phyloP scores from a whole-genome alignment of 2,329 filamentous ascomycete species.

The Pseudogymnoascus verrucosus region DNA sequence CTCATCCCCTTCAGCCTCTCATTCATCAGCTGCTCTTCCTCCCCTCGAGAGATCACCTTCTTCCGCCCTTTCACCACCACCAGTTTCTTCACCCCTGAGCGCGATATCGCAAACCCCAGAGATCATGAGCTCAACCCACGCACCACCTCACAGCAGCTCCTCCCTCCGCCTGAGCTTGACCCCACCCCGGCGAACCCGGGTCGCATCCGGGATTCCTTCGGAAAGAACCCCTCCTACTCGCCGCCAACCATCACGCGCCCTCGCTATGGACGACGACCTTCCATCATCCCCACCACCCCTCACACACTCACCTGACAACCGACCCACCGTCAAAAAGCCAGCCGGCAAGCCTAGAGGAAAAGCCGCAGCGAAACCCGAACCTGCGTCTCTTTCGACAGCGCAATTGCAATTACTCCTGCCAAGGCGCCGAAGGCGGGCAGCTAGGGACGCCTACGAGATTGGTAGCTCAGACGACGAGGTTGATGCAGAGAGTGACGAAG shows the following conservation, averaged over 20 bases:
- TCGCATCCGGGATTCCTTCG: not conserved
- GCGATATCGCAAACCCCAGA: conserved; percentile 18
- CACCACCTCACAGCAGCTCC: conserved; percentile 27
- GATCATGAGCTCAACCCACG: conserved; percentile 27
- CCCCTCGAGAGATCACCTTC: conserved; percentile 11
- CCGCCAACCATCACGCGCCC: conserved; percentile 17
- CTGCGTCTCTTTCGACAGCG: conserved; percentile 26
- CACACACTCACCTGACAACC: conserved; percentile 56
- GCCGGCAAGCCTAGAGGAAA: conserved; percentile 14
- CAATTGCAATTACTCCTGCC: conserved; percentile 32
- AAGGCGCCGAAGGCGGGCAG: conserved; percentile 23
- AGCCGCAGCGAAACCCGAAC: conserved; percentile 16
- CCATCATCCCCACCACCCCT: conserved; percentile 56
- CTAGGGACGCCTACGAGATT: conserved; percentile 30
- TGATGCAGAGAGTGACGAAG: conserved; percentile 45
- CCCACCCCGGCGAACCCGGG: not conserved
- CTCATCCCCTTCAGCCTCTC: conserved; percentile 23
- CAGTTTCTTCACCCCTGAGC: conserved; percentile 9
- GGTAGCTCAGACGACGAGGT: conserved; percentile 36
- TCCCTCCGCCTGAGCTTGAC: conserved; percentile 10
- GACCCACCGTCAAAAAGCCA: conserved; percentile 20
- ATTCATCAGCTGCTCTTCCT: conserved; percentile 19
- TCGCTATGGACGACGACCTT: conserved; percentile 15
- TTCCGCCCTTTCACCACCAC: not conserved
- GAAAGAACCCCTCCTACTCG: not conserved